These are phyloP conservation scores for Ricinus communis DNA, from an alignment of 345 rosid species.

Conservation along the genomic window DNA sequence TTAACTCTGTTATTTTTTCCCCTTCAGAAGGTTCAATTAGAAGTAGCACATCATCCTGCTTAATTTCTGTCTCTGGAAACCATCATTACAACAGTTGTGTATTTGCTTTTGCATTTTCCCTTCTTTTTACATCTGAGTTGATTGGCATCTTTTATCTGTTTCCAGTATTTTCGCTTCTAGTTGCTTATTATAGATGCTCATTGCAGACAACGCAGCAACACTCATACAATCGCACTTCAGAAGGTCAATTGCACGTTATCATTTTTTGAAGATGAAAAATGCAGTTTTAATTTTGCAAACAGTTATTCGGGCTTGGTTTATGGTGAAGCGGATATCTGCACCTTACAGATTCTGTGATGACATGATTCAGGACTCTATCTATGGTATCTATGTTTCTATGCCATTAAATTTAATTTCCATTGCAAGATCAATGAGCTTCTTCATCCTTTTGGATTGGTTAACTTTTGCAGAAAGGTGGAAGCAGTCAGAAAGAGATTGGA, in stretches of 20 bases:
- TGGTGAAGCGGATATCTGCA: conserved; percentile 39
- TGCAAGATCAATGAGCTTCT: not conserved
- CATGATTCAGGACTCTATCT: conserved; percentile 25
- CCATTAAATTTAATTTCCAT: conserved; percentile 1
- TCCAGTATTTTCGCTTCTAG: not conserved
- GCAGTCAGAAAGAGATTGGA: conserved; percentile 28
- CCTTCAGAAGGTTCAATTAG: not conserved
- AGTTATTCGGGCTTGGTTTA: conserved; percentile 54
- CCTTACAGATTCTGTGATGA: conserved; percentile 18
- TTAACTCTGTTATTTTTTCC: not conserved
- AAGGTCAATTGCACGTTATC: conserved; percentile 39
- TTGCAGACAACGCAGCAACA: conserved; percentile 56
- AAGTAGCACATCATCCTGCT: not conserved
- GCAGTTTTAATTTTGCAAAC: conserved; percentile 53
- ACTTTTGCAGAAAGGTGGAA: conserved; percentile 37
- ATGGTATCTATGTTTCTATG: conserved; percentile 32
- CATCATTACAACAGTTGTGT: not conserved
- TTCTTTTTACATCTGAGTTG: not conserved
- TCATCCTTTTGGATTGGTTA: conserved; percentile 16
- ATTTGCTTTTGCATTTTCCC: not conserved
- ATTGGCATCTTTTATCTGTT: not conserved
- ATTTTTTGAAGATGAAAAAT: conserved; percentile 46
- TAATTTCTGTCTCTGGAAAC: not conserved
- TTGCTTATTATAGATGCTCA: conserved; percentile 8
- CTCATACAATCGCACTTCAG: conserved; percentile 65